Evolutionary conservation across 768 basidiomycete species (phyloP).

Genomic region (Rickenella mellea): DNA sequence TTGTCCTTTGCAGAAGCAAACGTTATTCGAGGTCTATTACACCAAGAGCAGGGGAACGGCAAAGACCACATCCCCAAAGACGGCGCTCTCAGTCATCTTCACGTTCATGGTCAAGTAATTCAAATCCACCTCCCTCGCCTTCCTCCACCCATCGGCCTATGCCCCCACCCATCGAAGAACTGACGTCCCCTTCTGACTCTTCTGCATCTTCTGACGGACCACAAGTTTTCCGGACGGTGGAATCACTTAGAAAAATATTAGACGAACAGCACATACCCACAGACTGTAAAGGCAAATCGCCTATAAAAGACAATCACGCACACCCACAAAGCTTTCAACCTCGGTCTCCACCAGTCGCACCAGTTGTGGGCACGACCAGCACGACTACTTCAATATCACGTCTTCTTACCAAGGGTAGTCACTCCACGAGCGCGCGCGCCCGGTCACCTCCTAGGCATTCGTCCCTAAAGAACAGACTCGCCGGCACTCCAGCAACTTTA

Average conservation of each 20-base stretch:
- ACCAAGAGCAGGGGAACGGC: constrained; percentile 1
- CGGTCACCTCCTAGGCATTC: constrained; percentile 51
- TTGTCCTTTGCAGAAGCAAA: neutral
- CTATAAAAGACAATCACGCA: constrained; percentile 11
- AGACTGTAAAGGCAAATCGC: constrained; percentile 7
- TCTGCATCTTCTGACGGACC: constrained; percentile 45
- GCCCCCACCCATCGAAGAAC: constrained; percentile 52
- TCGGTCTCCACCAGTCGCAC: constrained; percentile 29
- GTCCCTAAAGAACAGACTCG: constrained; percentile 30
- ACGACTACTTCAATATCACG: constrained; percentile 73
- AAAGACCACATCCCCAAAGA: neutral
- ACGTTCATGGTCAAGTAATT: constrained; percentile 12
- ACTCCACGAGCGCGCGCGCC: constrained; percentile 53
- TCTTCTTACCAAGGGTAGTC: constrained; percentile 56
- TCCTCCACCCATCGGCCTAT: constrained; percentile 25
- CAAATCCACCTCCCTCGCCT: constrained; percentile 4
- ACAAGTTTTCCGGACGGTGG: constrained; percentile 53
- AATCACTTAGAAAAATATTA: constrained; percentile 62
- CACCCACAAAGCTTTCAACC: constrained; percentile 32
- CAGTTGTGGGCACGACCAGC: constrained; percentile 53
- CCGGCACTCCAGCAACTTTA: constrained; percentile 16
- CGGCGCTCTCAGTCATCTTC: constrained; percentile 18
- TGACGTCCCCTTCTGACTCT: constrained; percentile 38
- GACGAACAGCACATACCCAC: constrained; percentile 28
- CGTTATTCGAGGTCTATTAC: constrained; percentile 1